phyloP scores from a whole-genome alignment of 345 rosid species.

The Moricandia moricandioides region DNA sequence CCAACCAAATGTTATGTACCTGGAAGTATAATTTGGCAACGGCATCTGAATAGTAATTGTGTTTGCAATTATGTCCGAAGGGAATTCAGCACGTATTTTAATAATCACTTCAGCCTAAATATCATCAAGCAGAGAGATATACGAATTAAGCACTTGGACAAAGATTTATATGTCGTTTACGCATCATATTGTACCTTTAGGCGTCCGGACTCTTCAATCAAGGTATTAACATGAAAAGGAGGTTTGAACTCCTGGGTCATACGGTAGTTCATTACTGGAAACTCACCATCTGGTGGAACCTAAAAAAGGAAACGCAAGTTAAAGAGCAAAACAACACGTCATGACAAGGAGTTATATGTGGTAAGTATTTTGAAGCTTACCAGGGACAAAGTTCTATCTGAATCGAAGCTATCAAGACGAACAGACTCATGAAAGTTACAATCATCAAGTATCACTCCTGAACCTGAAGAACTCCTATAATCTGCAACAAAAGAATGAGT shows the following conservation, averaged over 20 bases:
- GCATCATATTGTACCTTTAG: conserved; percentile 54
- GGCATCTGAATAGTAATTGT: conserved; percentile 85
- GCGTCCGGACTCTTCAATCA: conserved; percentile 94
- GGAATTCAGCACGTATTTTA: conserved; percentile 78
- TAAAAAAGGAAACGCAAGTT: conserved; percentile 37
- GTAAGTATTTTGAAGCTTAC: conserved; percentile 45
- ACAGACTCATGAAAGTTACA: conserved; percentile 99
- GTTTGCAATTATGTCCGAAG: conserved; percentile 79
- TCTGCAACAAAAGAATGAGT: conserved; percentile 48
- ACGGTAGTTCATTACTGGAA: conserved; percentile 98
- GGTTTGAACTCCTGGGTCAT: conserved; percentile 99
- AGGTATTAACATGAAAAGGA: conserved; percentile 84
- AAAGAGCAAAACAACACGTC: conserved; percentile 5
- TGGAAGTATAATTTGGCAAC: conserved; percentile 81
- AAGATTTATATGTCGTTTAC: neutral
- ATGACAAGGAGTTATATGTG: neutral
- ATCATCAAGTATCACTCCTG: conserved; percentile 94
- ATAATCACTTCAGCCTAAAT: conserved; percentile 90
- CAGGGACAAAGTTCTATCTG: conserved; percentile 82
- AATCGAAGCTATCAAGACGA: conserved; percentile 84
- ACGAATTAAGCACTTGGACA: neutral
- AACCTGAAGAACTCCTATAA: conserved; percentile 75
- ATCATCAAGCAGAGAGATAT: conserved; percentile 20
- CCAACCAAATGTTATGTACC: conserved; percentile 44
- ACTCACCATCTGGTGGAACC: conserved; percentile 99